These are phyloP conservation scores for Dianthus caryophyllus DNA, from an alignment of 148 eudicot species.

Conservation along the genomic window DNA sequence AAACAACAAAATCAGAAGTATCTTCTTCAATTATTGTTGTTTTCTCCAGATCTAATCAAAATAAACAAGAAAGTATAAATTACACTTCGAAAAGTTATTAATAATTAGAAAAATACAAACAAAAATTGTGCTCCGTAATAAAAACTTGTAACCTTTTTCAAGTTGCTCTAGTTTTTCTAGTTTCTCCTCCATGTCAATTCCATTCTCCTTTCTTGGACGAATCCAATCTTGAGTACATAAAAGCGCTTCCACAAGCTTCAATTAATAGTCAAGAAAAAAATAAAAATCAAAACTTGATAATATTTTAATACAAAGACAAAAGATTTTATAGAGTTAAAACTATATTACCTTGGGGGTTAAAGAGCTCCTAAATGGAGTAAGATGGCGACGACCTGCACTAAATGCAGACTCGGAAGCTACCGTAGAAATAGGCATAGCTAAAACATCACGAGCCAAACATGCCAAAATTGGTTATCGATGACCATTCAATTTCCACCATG, in stretches of 20 bases:
- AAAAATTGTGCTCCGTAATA: not conserved
- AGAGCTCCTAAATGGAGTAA: slow-evolving; percentile 23
- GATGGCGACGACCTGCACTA: slow-evolving; percentile 18
- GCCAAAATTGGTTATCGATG: slow-evolving; percentile 1
- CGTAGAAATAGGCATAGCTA: slow-evolving; percentile 1
- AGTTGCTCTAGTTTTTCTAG: not conserved
- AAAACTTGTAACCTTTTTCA: no score
- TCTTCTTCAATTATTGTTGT: not conserved
- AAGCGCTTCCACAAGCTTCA: slow-evolving; percentile 9
- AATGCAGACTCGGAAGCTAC: slow-evolving; percentile 2
- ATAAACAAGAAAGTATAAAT: no score
- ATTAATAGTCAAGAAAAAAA: no score
- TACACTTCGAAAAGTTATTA: not conserved
- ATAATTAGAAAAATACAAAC: not conserved
- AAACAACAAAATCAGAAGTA: not conserved
- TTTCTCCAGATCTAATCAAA: not conserved
- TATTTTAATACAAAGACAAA: no score
- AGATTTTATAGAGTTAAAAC: no score
- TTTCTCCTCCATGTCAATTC: no score
- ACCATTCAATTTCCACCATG: no score
- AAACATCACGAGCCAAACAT: slow-evolving; percentile 11
- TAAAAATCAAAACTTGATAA: no score
- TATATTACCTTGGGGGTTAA: slow-evolving; percentile 1
- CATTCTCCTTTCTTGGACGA: no score
- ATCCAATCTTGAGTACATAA: slow-evolving; percentile 14